These are phyloP conservation scores for Cubamyces lactineus DNA, from an alignment of 768 basidiomycete genomes.

Conservation along the genomic window DNA sequence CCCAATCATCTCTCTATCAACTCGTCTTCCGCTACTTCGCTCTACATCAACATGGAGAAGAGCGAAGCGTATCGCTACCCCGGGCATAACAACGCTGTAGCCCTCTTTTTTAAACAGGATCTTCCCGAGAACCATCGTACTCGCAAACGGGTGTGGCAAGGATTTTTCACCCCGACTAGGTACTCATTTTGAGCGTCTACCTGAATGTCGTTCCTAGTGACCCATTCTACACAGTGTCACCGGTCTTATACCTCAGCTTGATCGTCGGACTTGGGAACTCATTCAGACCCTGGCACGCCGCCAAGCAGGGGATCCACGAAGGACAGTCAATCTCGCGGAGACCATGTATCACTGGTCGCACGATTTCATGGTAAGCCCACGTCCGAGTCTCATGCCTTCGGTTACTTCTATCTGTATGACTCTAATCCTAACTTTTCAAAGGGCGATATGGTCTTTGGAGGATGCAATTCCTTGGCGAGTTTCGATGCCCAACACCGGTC, in stretches of 20 bases:
- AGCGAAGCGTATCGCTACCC: constrained; percentile 34
- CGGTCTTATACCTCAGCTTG: constrained; percentile 9
- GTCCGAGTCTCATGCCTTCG: neutral
- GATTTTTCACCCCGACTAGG: constrained; percentile 33
- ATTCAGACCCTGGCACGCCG: constrained; percentile 11
- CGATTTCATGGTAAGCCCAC: constrained; percentile 30
- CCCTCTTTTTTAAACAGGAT: constrained; percentile 36
- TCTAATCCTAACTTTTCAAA: neutral
- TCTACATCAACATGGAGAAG: constrained; percentile 37
- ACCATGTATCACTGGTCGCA: constrained; percentile 31
- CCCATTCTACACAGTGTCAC: no score
- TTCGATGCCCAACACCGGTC: no score
- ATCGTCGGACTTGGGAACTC: constrained; percentile 20
- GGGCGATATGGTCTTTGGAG: constrained; percentile 26
- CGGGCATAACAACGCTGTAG: constrained; percentile 15
- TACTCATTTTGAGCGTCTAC: constrained; percentile 2
- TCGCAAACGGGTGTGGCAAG: constrained; percentile 34
- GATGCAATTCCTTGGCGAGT: constrained; percentile 14
- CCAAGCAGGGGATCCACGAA: constrained; percentile 2
- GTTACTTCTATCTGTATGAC: no score
- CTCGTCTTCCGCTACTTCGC: constrained; percentile 27
- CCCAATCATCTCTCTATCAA: constrained; percentile 33
- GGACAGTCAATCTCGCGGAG: constrained; percentile 24
- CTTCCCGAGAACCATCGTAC: constrained; percentile 29
- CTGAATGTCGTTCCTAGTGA: no score